These are phyloP conservation scores for Ascoidea rubescens DNA, from an alignment of 805 yeast genomes.

Conservation along the genomic window DNA sequence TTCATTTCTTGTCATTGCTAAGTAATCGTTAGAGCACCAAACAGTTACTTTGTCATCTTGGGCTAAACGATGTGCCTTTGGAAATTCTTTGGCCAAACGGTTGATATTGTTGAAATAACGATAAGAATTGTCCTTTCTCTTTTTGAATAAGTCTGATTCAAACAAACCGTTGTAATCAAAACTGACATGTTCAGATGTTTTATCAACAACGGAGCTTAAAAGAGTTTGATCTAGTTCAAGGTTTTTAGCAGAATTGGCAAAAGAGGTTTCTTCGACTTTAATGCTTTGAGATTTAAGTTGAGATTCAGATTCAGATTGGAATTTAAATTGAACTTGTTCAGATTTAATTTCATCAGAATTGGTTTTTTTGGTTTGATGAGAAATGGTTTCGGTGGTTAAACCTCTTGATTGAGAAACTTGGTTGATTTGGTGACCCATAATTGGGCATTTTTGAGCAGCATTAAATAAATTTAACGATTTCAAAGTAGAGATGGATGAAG, in stretches of 20 bases:
- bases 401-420: background rate
- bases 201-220: conserved; percentile 14
- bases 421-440: background rate
- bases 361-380: background rate
- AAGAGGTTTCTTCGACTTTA: background rate
- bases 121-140: conserved; percentile 82
- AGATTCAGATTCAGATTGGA: too few relatives aligned
- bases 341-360: background rate
- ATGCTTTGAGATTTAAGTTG: background rate
- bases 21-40: conserved; percentile 97
- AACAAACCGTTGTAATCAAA: conserved; percentile 68
- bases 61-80: conserved; percentile 70
- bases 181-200: conserved; percentile 31
- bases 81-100: conserved; percentile 88
- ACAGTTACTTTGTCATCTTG: conserved; percentile 85
- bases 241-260: conserved; percentile 10
- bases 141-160: conserved; percentile 50
- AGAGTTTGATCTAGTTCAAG: too few relatives aligned
- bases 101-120: conserved; percentile 95
- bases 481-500: conserved; percentile 14
- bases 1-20: conserved; percentile 84
- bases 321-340: too few relatives aligned
- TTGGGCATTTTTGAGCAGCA: conserved; percentile 1
- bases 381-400: background rate
- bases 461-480: conserved; percentile 1